phyloP scores from a whole-genome alignment of 257 asterid genomes.

The Fraxinus quadrangulata region DNA sequence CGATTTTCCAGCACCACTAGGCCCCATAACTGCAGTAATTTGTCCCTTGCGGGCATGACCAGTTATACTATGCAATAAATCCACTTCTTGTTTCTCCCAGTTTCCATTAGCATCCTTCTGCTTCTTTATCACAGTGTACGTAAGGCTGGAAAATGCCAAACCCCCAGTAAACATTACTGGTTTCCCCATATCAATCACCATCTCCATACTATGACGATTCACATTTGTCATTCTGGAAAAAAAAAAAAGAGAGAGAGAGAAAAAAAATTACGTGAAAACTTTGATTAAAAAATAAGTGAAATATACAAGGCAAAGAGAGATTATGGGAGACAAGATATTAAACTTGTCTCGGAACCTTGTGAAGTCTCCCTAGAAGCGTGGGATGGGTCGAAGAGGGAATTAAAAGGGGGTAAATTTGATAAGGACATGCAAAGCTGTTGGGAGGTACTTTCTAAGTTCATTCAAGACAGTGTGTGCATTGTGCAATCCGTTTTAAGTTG shows the following conservation, averaged over 20 bases:
- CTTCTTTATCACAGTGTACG: slow-evolving; percentile 59
- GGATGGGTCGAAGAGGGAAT: slow-evolving; percentile 29
- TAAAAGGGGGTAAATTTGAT: slow-evolving; percentile 29
- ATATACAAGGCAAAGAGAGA: not conserved
- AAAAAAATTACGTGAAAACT: not conserved
- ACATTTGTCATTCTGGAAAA: slow-evolving; percentile 26
- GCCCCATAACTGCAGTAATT: slow-evolving; percentile 89
- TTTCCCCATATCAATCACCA: slow-evolving; percentile 58
- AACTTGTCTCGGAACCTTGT: slow-evolving; percentile 14
- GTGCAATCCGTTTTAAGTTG: slow-evolving; percentile 48
- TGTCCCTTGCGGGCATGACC: slow-evolving; percentile 84
- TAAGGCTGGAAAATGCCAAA: slow-evolving; percentile 55
- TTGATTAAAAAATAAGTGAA: not conserved
- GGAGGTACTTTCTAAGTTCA: slow-evolving; percentile 52
- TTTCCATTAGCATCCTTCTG: slow-evolving; percentile 47
- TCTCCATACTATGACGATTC: slow-evolving; percentile 38
- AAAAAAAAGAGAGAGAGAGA: not conserved
- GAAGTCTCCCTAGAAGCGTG: slow-evolving; percentile 29
- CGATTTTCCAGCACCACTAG: slow-evolving; percentile 90
- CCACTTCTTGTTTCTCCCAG: slow-evolving; percentile 67
- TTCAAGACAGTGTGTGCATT: slow-evolving; percentile 33
- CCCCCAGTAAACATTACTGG: slow-evolving; percentile 54
- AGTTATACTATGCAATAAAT: slow-evolving; percentile 61
- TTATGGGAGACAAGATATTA: not conserved
- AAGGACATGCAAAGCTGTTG: slow-evolving; percentile 31